These are phyloP conservation scores for Chlorociboria aeruginascens DNA, from an alignment of 495 filamentous ascomycete genomes.

Conservation along the genomic window DNA sequence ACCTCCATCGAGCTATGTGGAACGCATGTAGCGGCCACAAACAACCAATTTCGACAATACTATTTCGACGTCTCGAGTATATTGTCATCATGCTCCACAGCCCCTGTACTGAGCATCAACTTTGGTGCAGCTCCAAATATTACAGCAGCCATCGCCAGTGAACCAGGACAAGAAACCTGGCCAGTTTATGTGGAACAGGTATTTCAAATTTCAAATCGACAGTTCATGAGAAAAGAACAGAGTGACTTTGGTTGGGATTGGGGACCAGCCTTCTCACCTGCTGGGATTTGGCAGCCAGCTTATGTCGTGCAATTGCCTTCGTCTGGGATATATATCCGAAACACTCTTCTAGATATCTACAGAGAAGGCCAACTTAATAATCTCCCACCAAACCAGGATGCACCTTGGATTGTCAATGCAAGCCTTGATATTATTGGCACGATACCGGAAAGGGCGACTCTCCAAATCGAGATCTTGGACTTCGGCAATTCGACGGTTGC, in stretches of 20 bases:
- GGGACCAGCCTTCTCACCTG: constrained; percentile 62
- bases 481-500: constrained; percentile 33
- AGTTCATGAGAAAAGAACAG: constrained; percentile 53
- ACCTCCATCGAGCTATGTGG: constrained; percentile 49
- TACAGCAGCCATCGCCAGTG: constrained; percentile 42
- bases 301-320: constrained; percentile 38
- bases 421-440: constrained; percentile 51
- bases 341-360: constrained; percentile 36
- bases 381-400: constrained; percentile 23
- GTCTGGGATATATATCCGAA: constrained; percentile 43
- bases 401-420: constrained; percentile 58
- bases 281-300: constrained; percentile 63
- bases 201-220: constrained; percentile 41
- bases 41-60: constrained; percentile 65
- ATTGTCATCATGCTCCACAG: constrained; percentile 30
- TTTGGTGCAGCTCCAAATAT: constrained; percentile 43
- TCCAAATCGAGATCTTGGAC: constrained; percentile 45
- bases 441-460: constrained; percentile 32
- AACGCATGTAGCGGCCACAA: constrained; percentile 45
- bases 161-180: constrained; percentile 43
- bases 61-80: constrained; percentile 50
- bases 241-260: constrained; percentile 82
- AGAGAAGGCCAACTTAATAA: constrained; percentile 34
- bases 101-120: constrained; percentile 34
- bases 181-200: constrained; percentile 32